Evolutionary conservation across 2,329 filamentous ascomycete genomes (phyloP).

Genomic region (Trichoderma semiorbis): DNA sequence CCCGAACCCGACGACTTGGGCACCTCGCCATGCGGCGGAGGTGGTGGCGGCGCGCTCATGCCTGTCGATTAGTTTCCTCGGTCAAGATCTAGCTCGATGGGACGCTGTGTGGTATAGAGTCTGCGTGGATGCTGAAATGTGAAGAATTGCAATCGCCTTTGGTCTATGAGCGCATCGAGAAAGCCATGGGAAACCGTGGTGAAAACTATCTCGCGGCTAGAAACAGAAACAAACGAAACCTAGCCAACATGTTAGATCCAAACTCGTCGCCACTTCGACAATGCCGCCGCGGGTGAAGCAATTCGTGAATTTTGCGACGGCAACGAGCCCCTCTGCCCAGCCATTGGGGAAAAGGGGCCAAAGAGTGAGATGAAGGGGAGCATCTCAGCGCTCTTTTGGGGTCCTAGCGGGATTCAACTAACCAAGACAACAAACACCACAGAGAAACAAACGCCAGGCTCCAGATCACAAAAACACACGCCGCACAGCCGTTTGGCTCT

Average conservation of each 20-base stretch:
- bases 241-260: neutral
- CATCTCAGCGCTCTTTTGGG: neutral
- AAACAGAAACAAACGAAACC: neutral
- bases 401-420: constrained; percentile 11
- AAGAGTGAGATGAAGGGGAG: constrained; percentile 2
- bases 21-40: constrained; percentile 79
- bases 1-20: constrained; percentile 56
- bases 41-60: constrained; percentile 60
- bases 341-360: constrained; percentile 3
- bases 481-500: neutral
- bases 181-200: constrained; percentile 29
- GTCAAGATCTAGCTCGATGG: neutral
- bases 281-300: neutral
- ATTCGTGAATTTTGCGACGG: neutral
- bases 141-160: neutral
- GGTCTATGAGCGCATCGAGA: constrained; percentile 27
- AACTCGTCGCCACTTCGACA: neutral
- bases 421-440: constrained; percentile 9
- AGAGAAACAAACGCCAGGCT: constrained; percentile 30
- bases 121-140: neutral
- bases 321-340: neutral
- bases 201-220: neutral
- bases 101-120: neutral
- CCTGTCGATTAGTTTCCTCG: neutral
- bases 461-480: constrained; percentile 15